Evolutionary conservation across 805 yeast genomes (phyloP), one percentile per base, ranked within the genome.

Genomic region (Pichia kluyveri): DNA sequence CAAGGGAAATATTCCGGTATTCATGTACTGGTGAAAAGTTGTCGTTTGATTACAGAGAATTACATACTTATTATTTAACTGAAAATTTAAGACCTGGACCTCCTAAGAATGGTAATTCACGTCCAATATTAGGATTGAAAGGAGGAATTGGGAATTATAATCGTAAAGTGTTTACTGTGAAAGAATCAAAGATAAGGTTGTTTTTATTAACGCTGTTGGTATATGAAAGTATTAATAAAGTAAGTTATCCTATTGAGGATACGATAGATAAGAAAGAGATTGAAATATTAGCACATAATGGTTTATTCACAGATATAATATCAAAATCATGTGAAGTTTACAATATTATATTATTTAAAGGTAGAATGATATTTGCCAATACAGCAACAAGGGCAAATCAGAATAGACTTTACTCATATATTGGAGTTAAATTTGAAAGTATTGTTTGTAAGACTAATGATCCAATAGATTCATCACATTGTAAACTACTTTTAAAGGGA

Each of bases 351-450:
- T 38, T 46, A 10, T 48, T 46, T 27, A 48, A 45, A 15, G 41
- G 32, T 15, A 50, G 50, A 37, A 32, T 48, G n/a, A 48, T 53
- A 8, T 40, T 53, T 46, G 43, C 51, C 1, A 41, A 41, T 32
- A 51, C 51, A 3, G 18, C 31, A 5, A 46, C 50, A n/a, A 41
- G 59, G 15, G 17, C 11, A 11, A 30, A 34, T 12, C 50, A 54
- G 15, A 27, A 45, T 23, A 26, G 27, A 36, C 23, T 44, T 17
- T 36, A 43, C 19, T 40, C 54, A 23, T 55, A 48, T 40, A 53
- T 54, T 27, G 57, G 57, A 10, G 14, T 45, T 17, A 49, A 51
- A 27, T 53, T 54, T 42, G 57, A 54, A 32, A 42, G 46, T 6
- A n/a, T 53, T 28, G 23, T 53, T 8, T 44, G 46, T 10, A 41